Conservation (phyloP, 1,139 yeast genomes). For the Diutina siamensis region DNA sequence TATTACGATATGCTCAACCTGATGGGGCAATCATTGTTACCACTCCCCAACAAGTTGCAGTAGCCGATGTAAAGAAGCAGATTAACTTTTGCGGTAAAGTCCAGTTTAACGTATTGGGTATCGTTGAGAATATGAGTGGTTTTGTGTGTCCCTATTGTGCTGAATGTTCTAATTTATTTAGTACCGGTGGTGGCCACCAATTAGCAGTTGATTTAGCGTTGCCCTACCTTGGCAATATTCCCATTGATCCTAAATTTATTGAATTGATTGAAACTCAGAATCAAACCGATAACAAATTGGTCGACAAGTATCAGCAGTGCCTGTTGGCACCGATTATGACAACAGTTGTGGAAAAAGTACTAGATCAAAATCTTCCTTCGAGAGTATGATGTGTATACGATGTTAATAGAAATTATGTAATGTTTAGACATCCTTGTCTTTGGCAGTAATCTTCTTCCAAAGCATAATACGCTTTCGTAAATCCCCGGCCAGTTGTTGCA, state of each 20-base stretch:
- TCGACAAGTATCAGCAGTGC: slow-evolving; percentile 25
- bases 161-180: slow-evolving; percentile 85
- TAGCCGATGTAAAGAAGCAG: slow-evolving; percentile 40
- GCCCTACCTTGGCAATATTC: slow-evolving; percentile 73
- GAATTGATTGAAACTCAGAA: slow-evolving; percentile 63
- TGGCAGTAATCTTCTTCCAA: slow-evolving; percentile 57
- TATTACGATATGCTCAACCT: slow-evolving; percentile 45
- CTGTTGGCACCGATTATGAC: slow-evolving; percentile 39
- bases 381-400: not conserved
- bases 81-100: slow-evolving; percentile 36
- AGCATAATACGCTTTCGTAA: slow-evolving; percentile 53
- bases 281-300: slow-evolving; percentile 16
- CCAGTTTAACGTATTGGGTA: slow-evolving; percentile 30
- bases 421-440: no score
- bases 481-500: slow-evolving; percentile 81
- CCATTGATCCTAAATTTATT: slow-evolving; percentile 87
- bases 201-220: slow-evolving; percentile 52
- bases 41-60: slow-evolving; percentile 44
- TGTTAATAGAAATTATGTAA: no score
- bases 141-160: slow-evolving; percentile 64
- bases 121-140: slow-evolving; percentile 39
- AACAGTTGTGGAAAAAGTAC: slow-evolving; percentile 34
- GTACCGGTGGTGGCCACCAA: slow-evolving; percentile 82
- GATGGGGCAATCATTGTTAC: slow-evolving; percentile 40
- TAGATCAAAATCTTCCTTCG: slow-evolving; percentile 12